Conservation (phyloP, 768 basidiomycete species). For the Auricularia auricula-judae region DNA sequence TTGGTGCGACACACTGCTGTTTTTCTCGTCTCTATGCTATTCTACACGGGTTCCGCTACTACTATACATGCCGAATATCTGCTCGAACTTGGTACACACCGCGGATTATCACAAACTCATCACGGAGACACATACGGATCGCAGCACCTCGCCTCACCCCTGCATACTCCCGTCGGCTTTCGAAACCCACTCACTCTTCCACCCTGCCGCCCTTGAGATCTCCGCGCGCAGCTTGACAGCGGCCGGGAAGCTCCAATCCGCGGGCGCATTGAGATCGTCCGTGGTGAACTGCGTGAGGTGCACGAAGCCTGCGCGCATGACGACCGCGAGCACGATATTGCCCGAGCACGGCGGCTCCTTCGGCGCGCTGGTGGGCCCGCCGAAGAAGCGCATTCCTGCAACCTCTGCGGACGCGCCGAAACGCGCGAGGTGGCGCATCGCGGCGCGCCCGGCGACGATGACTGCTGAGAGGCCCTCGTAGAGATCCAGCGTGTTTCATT, state of each 20-base stretch:
- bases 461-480: neutral
- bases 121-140: too few relatives aligned
- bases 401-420: neutral
- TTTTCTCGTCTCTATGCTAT: too few relatives aligned
- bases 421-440: neutral
- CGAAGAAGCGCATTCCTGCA: neutral
- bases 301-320: neutral
- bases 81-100: too few relatives aligned
- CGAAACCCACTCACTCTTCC: neutral
- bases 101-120: too few relatives aligned
- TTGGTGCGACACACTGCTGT: too few relatives aligned
- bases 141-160: too few relatives aligned
- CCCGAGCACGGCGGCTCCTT: neutral
- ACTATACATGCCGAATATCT: too few relatives aligned
- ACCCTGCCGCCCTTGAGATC: neutral
- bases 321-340: neutral
- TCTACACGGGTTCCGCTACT: too few relatives aligned
- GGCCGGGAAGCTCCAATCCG: neutral
- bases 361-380: neutral
- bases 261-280: neutral
- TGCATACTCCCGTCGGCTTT: neutral
- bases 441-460: neutral
- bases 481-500: neutral
- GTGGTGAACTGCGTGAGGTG: neutral
- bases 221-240: neutral